These are phyloP conservation scores for Staphylotrichum longicolle DNA, from an alignment of 495 filamentous ascomycete genomes.

Conservation along the genomic window DNA sequence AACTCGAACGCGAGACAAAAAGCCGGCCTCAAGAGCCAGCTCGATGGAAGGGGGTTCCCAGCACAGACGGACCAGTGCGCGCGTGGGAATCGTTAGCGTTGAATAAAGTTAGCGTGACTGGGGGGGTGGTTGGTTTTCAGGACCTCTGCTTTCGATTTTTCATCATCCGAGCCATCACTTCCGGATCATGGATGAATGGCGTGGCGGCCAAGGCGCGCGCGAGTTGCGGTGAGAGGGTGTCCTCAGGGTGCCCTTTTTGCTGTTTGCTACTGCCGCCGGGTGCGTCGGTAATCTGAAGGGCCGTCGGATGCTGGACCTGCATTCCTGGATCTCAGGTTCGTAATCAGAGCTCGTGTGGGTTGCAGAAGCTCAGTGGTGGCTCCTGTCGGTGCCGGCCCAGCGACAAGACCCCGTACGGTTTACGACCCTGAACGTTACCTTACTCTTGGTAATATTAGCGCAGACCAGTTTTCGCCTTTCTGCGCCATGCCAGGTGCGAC, in stretches of 20 bases:
- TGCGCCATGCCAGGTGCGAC: slow-evolving; percentile 2
- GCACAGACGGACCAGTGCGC: background rate
- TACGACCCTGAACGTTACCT: too few species aligned
- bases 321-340: slow-evolving; percentile 20
- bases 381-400: too few species aligned
- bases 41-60: background rate
- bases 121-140: background rate
- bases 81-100: slow-evolving; percentile 1
- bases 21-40: background rate
- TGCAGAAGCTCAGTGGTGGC: too few species aligned
- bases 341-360: too few species aligned
- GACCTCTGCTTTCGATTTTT: background rate
- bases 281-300: slow-evolving; percentile 19
- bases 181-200: slow-evolving; percentile 16
- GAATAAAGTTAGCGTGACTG: background rate
- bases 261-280: slow-evolving; percentile 17
- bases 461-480: background rate
- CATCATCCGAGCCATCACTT: slow-evolving; percentile 14
- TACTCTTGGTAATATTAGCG: too few species aligned
- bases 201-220: slow-evolving; percentile 16
- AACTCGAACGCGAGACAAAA: background rate
- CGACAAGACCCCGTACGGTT: too few species aligned
- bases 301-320: slow-evolving; percentile 26
- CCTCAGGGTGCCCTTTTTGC: too few species aligned
- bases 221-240: slow-evolving; percentile 30